Evolutionary conservation across 768 basidiomycete species (phyloP).

Genomic region (Hysterangium stoloniferum): DNA sequence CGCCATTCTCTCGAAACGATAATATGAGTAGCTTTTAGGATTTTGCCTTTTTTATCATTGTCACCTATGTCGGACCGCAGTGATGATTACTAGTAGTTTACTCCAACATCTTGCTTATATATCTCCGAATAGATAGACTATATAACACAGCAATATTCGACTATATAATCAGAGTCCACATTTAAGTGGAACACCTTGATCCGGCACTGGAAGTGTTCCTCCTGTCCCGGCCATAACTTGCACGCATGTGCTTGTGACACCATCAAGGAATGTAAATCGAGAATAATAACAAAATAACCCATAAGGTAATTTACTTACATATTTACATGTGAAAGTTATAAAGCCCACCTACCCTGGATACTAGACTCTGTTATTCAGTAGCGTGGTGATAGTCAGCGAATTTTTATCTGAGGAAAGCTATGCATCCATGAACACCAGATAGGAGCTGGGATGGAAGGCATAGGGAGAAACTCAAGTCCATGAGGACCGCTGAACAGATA

Average conservation of each 20-base stretch:
- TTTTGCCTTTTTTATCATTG: too few relatives aligned
- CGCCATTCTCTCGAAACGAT: too few relatives aligned
- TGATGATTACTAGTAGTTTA: too few relatives aligned
- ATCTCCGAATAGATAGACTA: too few relatives aligned
- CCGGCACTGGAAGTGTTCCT: slow-evolving; percentile 3
- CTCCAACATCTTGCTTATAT: too few relatives aligned
- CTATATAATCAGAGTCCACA: too few relatives aligned
- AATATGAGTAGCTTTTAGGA: too few relatives aligned
- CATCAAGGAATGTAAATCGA: slow-evolving; percentile 1
- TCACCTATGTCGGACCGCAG: too few relatives aligned
- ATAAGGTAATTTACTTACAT: neutral
- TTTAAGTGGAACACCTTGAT: too few relatives aligned
- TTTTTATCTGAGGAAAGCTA: slow-evolving; percentile 22
- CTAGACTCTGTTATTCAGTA: slow-evolving; percentile 29
- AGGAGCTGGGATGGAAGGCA: slow-evolving; percentile 29
- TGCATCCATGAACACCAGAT: slow-evolving; percentile 28
- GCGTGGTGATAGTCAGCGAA: slow-evolving; percentile 27
- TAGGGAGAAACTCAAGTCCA: slow-evolving; percentile 31
- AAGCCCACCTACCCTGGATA: slow-evolving; percentile 29
- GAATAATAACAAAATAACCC: neutral
- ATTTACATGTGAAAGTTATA: too few relatives aligned
- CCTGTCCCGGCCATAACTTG: slow-evolving; percentile 3
- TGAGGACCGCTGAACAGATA: slow-evolving; percentile 22
- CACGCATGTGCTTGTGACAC: neutral
- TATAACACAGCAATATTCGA: too few relatives aligned